Base-by-base conservation (phyloP, 202 grass and related monocot species). In the Sporobolus alterniflorus region DNA sequence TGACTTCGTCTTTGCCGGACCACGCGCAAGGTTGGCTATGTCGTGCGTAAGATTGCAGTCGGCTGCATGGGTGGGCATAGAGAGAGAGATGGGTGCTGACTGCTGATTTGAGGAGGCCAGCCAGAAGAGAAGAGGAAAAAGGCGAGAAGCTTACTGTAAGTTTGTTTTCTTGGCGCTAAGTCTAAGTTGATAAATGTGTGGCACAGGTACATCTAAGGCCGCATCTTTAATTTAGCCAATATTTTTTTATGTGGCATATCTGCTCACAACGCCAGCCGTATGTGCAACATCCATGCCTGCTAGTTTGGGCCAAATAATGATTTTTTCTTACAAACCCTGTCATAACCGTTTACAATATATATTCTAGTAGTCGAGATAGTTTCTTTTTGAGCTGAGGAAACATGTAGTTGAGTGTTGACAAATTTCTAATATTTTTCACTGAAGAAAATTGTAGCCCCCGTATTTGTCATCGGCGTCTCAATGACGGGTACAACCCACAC, bases 241-340 rank as follows among this genome's bases (percentile, higher is more conserved):
- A 82, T 70, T 82, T 87, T 82, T 14, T 34, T 7, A 79, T 17
- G 31, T 76, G 7, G 51, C 33, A 57, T 75, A 59, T 78, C 25
- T 67, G 59, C 60, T 79, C 74, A n/a, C n/a, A 88, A 74, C 50
- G 22, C 49, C 74, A 64, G 13, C 16, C 39, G 16, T 73, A 26
- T 79, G 59, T 73, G 59, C 44, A 77, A 39, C 47, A 73, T 78
- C 67, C 59, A 48, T 59, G 26, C 46, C 6, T 28, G 30, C 42
- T 51, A 26, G 25, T n/a, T 25, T 14, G 78, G 28, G 29, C 61
- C 76, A 32, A 31, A 20, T 22, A 73, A 31, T 31, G 7, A 7
- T 9, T 0, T 73, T 36, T 54, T 34, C 18, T 33, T 21, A 34
- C 30, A 64, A 20, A 64, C 13, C 13, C 3, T 63, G 28, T 31